These are phyloP conservation scores for Amanita pallidorosea DNA, from an alignment of 768 basidiomycete species.

Conservation along the genomic window DNA sequence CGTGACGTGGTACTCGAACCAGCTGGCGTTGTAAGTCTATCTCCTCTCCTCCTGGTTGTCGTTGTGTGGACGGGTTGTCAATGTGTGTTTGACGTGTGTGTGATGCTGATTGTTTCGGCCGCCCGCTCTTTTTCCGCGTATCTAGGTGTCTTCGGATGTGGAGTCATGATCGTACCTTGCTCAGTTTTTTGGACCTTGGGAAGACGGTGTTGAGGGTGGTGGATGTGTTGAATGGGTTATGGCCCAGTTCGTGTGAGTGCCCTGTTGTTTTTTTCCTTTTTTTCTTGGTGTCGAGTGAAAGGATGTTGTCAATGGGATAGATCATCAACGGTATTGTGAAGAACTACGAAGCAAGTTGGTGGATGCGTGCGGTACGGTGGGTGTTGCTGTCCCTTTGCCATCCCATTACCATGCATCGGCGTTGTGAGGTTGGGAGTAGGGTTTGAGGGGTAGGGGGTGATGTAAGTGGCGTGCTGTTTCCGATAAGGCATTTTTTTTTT, in stretches of 20 bases:
- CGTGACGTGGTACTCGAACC: slow-evolving; percentile 61
- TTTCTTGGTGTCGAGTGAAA: background rate
- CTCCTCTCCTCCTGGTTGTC: background rate
- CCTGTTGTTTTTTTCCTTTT: background rate
- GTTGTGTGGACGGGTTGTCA: too few relatives aligned
- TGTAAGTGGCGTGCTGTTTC: background rate
- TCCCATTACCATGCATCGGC: slow-evolving; percentile 2
- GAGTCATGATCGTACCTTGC: slow-evolving; percentile 47
- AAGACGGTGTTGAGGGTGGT: slow-evolving; percentile 53
- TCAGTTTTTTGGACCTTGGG: slow-evolving; percentile 52
- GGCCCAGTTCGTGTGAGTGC: slow-evolving; percentile 44
- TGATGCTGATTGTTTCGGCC: too few relatives aligned
- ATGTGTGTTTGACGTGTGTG: too few relatives aligned
- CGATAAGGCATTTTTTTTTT: too few relatives aligned
- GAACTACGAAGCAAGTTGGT: slow-evolving; percentile 37
- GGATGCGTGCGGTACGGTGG: slow-evolving; percentile 34
- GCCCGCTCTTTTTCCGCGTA: background rate
- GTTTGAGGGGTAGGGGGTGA: background rate
- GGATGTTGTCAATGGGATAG: slow-evolving; percentile 15
- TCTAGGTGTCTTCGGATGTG: slow-evolving; percentile 55
- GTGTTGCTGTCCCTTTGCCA: slow-evolving; percentile 15
- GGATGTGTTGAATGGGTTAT: slow-evolving; percentile 58
- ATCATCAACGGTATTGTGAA: slow-evolving; percentile 35
- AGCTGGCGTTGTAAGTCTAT: slow-evolving; percentile 44
- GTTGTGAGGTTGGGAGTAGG: background rate